phyloP scores from a whole-genome alignment of 768 basidiomycete genomes.

The Boletus rubropictus region DNA sequence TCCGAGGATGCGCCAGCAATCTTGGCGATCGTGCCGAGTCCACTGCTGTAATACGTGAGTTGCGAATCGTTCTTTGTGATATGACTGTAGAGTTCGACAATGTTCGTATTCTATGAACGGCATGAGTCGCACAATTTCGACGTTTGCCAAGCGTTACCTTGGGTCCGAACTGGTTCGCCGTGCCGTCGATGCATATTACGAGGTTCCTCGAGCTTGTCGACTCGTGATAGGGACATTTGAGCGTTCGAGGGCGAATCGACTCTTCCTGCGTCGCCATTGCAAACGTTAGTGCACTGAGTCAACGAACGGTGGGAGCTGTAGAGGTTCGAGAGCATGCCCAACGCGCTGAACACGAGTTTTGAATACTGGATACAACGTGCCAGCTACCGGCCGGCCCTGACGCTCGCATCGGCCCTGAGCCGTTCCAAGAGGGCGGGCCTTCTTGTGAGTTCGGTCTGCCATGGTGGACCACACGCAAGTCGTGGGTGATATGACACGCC shows the following conservation, averaged over 20 bases:
- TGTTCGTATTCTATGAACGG: constrained; percentile 35
- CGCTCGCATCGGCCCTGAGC: too few species aligned
- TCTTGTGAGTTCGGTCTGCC: too few species aligned
- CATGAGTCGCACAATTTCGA: background rate
- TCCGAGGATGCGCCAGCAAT: constrained; percentile 14
- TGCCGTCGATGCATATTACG: constrained; percentile 38
- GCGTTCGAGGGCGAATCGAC: background rate
- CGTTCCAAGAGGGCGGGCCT: too few species aligned
- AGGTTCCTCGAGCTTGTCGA: constrained; percentile 13
- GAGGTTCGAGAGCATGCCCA: background rate
- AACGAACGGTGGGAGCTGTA: background rate
- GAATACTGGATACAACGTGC: constrained; percentile 9
- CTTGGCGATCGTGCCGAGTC: constrained; percentile 34
- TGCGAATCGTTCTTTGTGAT: constrained; percentile 32
- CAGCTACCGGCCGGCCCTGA: background rate
- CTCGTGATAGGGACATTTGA: constrained; percentile 1
- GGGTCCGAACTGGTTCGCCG: constrained; percentile 34
- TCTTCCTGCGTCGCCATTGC: constrained; percentile 6
- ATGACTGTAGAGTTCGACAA: constrained; percentile 36
- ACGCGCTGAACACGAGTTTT: constrained; percentile 8
- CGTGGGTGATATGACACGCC: too few species aligned
- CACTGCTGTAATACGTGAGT: constrained; percentile 38
- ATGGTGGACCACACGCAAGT: too few species aligned
- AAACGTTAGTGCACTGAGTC: background rate
- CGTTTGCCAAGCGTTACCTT: constrained; percentile 18